These are phyloP conservation scores for Entomortierella parvispora DNA, from an alignment of 192 early-diverging fungal species.

Conservation along the genomic window DNA sequence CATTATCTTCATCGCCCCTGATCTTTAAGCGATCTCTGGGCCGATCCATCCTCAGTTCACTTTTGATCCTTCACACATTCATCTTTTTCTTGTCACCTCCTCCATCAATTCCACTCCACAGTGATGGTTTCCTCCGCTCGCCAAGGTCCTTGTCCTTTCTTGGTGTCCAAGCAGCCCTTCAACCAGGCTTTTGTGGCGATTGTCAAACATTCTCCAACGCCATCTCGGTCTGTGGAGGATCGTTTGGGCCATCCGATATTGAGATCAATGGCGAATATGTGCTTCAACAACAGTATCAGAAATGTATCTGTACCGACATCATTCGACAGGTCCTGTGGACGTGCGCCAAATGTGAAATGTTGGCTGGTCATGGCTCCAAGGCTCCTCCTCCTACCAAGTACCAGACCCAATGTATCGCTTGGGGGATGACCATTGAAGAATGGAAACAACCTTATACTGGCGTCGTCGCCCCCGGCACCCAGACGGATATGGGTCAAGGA, in stretches of 20 bases:
- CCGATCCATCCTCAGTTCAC: slow-evolving; percentile 1
- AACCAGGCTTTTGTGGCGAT: slow-evolving; percentile 38
- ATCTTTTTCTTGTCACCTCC: background rate
- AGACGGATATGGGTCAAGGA: slow-evolving; percentile 19
- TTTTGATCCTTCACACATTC: background rate
- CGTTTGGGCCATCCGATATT: slow-evolving; percentile 26
- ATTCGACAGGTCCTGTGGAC: slow-evolving; percentile 46
- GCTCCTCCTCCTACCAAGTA: slow-evolving; percentile 40
- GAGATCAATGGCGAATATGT: slow-evolving; percentile 27
- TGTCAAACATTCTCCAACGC: slow-evolving; percentile 44
- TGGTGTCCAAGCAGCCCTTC: slow-evolving; percentile 10
- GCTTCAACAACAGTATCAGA: slow-evolving; percentile 13
- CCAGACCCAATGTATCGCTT: slow-evolving; percentile 30
- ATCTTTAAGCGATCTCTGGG: background rate
- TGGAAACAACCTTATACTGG: slow-evolving; percentile 32
- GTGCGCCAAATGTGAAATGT: slow-evolving; percentile 27
- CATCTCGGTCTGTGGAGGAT: slow-evolving; percentile 33
- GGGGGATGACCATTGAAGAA: slow-evolving; percentile 20
- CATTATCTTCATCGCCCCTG: background rate
- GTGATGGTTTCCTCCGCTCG: too few relatives aligned
- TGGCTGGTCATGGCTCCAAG: slow-evolving; percentile 21
- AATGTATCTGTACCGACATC: slow-evolving; percentile 29
- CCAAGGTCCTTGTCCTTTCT: too few relatives aligned
- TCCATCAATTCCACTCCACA: slow-evolving; percentile 27
- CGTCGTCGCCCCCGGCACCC: slow-evolving; percentile 23